Evolutionary conservation across 2,329 filamentous ascomycete genomes (phyloP), one percentile per base, ranked within the genome.

Genomic region (Fusarium papillatum): DNA sequence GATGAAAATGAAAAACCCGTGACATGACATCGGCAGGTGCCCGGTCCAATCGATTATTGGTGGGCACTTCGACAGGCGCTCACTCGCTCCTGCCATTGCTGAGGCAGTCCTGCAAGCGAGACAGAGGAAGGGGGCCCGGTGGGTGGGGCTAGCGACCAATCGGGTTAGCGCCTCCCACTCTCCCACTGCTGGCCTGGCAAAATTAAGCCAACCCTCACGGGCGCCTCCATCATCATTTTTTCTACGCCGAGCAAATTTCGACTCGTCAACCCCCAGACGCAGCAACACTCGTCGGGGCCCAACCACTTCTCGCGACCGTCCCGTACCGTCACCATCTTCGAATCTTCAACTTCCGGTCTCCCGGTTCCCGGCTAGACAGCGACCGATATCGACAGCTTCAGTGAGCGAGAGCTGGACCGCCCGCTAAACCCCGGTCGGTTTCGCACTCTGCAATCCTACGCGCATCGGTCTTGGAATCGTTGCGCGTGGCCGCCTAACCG

Each of bases 401-500:
- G 16, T 69, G 60, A 76, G 69, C 70, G 74, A 81, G 80, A 79
- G 76, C 77, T 80, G 67, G 81, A 77, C 76, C 76, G 71, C 60
- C 70, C 65, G 73, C 69, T 64, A 71, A 71, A 77, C 76, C 72
- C 75, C 64, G 79, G 79, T 80, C 79, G 79, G 74, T 78, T 79
- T 80, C 74, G 77, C 73, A 77, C 72, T 82, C 78, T 72, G 69
- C 74, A 78, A 59, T 75, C 79, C 78, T 80, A 79, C 83, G 84
- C 85, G 85, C 85, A 81, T 81, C 84, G 84, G 81, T 84, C 79
- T 57, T 74, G 64, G 81, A 82, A 82, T 85, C 80, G 85, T 84
- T 86, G 88, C 88, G 87, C 87, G 84, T 85, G 79, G 83, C 83
- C 83, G 80, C 77, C 81, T 82, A 85, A 86, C 86, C 89, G 89